These are phyloP conservation scores for Plantago rigida DNA, from an alignment of 305 asterid species.

Conservation along the genomic window DNA sequence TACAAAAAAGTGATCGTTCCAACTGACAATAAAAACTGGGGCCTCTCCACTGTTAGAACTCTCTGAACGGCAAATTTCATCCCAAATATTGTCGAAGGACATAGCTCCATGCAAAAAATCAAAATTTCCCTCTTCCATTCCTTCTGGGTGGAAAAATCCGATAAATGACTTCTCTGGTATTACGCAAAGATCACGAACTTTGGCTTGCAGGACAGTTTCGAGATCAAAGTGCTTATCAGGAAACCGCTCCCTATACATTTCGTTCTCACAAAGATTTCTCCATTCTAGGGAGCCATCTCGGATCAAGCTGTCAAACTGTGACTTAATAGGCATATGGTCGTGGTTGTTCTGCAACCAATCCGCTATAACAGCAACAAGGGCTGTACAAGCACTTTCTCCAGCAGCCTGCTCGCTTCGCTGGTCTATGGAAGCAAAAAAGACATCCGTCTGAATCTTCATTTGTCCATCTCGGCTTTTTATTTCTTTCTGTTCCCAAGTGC, in stretches of 20 bases:
- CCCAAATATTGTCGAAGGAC: constrained; percentile 92
- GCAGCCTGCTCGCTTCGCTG: constrained; percentile 91
- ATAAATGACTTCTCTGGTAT: constrained; percentile 67
- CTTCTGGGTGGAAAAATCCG: constrained; percentile 81
- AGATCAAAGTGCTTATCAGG: constrained; percentile 94
- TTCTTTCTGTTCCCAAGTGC: constrained; percentile 82
- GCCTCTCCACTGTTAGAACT: constrained; percentile 29
- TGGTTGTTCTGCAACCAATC: constrained; percentile 78
- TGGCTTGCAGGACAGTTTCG: constrained; percentile 79
- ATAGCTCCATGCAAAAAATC: constrained; percentile 87
- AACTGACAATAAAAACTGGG: constrained; percentile 70
- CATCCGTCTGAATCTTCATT: constrained; percentile 63
- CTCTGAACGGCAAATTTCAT: constrained; percentile 56
- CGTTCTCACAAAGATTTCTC: constrained; percentile 83
- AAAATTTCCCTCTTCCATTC: constrained; percentile 56
- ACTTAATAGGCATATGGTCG: constrained; percentile 74
- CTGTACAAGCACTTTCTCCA: constrained; percentile 96
- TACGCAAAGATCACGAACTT: constrained; percentile 54
- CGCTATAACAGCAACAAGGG: constrained; percentile 89
- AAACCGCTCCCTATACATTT: constrained; percentile 49
- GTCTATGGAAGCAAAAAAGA: constrained; percentile 89
- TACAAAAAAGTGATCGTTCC: constrained; percentile 93
- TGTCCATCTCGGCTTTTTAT: constrained; percentile 78
- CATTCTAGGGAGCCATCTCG: constrained; percentile 90
- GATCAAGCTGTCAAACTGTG: constrained; percentile 74